These are phyloP conservation scores for Leishmania amazonensis DNA, from an alignment of 208 protist genomes.

Conservation along the genomic window DNA sequence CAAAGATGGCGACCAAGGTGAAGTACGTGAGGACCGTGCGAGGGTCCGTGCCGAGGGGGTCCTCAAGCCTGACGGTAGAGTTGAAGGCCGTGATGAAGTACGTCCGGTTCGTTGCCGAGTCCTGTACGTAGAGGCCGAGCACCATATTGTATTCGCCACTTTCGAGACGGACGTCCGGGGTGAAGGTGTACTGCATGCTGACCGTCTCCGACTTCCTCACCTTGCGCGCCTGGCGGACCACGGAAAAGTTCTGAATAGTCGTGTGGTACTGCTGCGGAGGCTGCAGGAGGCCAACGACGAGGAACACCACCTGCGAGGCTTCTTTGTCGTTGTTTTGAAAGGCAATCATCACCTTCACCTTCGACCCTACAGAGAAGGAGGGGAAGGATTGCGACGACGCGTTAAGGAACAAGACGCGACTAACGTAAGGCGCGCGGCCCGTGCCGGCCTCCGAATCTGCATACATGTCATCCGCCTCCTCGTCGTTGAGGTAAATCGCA, in stretches of 20 bases:
- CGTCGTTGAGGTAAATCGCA: not conserved
- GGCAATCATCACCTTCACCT: constrained; percentile 49
- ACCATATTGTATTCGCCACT: constrained; percentile 84
- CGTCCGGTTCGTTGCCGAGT: constrained; percentile 65
- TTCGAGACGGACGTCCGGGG: constrained; percentile 67
- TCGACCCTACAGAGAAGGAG: constrained; percentile 51
- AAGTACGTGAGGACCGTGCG: constrained; percentile 86
- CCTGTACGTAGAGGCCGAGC: constrained; percentile 75
- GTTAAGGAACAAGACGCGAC: constrained; percentile 70
- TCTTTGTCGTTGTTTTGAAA: constrained; percentile 67
- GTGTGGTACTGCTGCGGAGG: constrained; percentile 39
- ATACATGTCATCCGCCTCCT: constrained; percentile 41
- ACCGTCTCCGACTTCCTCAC: constrained; percentile 63
- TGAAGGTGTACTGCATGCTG: constrained; percentile 86
- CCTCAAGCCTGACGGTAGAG: constrained; percentile 67
- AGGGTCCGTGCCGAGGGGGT: constrained; percentile 74
- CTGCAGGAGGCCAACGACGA: constrained; percentile 62
- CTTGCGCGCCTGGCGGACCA: constrained; percentile 70
- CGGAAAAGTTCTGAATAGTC: constrained; percentile 90
- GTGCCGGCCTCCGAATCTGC: constrained; percentile 14
- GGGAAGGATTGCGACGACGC: constrained; percentile 39
- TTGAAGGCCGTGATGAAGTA: constrained; percentile 78
- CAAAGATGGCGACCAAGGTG: constrained; percentile 67
- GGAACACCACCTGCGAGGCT: constrained; percentile 48
- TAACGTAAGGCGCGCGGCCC: constrained; percentile 10